These are phyloP conservation scores for Alternaria metachromatica DNA, from an alignment of 2,329 filamentous ascomycete genomes.

Conservation along the genomic window DNA sequence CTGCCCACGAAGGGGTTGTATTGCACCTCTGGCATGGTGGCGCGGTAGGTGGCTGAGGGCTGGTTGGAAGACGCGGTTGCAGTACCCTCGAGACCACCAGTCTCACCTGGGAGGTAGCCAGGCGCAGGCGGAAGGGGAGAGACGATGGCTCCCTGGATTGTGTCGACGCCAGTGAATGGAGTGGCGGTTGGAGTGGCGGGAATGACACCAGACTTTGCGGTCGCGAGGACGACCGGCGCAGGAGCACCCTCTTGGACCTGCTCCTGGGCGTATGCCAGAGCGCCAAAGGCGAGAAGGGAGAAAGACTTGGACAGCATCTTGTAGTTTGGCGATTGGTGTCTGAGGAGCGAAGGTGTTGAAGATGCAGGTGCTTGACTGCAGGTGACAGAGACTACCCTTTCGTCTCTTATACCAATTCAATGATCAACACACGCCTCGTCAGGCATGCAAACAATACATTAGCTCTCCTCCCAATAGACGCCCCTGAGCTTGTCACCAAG, in stretches of 20 bases:
- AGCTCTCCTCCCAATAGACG: background rate
- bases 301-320: constrained; percentile 10
- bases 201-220: constrained; percentile 32
- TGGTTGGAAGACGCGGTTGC: constrained; percentile 28
- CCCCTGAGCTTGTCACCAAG: background rate
- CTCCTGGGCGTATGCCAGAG: constrained; percentile 18
- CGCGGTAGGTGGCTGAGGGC: constrained; percentile 29
- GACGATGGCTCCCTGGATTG: constrained; percentile 36
- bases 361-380: background rate
- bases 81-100: constrained; percentile 24
- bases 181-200: constrained; percentile 24
- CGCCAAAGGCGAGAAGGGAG: constrained; percentile 16
- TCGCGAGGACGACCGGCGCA: constrained; percentile 20
- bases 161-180: constrained; percentile 29
- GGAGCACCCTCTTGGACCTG: constrained; percentile 27
- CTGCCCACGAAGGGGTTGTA: constrained; percentile 30
- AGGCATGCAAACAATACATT: background rate
- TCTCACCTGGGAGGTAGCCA: constrained; percentile 23
- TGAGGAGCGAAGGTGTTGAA: background rate
- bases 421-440: background rate
- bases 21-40: constrained; percentile 27
- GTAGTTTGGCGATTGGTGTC: background rate
- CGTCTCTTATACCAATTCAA: background rate
- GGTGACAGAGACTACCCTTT: background rate
- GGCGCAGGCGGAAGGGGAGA: constrained; percentile 25